Evolutionary conservation across 208 protist genomes (phyloP).

Genomic region (Crithidia fasciculata): DNA sequence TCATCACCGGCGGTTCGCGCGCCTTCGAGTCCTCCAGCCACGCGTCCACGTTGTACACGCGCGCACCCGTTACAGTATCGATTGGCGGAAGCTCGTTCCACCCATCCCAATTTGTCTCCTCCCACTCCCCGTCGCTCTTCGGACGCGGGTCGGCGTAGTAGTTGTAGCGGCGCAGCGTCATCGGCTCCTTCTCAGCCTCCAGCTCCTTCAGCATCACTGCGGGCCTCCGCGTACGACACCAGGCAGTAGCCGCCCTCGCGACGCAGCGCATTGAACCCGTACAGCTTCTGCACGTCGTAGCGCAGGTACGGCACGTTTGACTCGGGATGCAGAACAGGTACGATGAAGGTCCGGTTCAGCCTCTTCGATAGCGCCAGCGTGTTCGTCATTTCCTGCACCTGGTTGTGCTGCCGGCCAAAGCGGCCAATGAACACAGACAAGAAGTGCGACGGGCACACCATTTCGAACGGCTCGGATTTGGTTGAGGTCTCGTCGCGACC

Average conservation of each 20-base stretch:
- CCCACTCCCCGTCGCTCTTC: neutral
- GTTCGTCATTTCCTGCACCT: conserved; percentile 23
- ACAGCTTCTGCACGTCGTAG: conserved; percentile 9
- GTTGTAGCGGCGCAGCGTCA: conserved; percentile 10
- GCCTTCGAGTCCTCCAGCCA: conserved; percentile 5
- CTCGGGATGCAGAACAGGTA: conserved; percentile 6
- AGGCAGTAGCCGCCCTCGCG: conserved; percentile 17
- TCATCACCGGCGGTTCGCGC: neutral
- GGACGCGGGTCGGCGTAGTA: neutral
- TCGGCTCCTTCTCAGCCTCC: neutral
- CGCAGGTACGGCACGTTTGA: neutral
- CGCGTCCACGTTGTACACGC: conserved; percentile 14
- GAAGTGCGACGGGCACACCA: conserved; percentile 18
- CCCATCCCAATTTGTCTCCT: neutral
- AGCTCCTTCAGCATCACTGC: conserved; percentile 6
- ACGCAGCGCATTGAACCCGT: conserved; percentile 27
- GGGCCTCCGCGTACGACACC: conserved; percentile 22
- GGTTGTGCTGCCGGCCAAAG: conserved; percentile 24
- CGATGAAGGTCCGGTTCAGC: conserved; percentile 15
- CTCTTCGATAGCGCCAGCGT: conserved; percentile 3
- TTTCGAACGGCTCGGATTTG: neutral
- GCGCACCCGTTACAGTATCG: neutral
- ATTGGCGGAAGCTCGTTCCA: neutral
- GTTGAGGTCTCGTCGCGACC: conserved; percentile 3
- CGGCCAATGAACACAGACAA: conserved; percentile 16